Conservation (phyloP, 2,329 filamentous ascomycete species). For the Emmonsiellopsis sp. region DNA sequence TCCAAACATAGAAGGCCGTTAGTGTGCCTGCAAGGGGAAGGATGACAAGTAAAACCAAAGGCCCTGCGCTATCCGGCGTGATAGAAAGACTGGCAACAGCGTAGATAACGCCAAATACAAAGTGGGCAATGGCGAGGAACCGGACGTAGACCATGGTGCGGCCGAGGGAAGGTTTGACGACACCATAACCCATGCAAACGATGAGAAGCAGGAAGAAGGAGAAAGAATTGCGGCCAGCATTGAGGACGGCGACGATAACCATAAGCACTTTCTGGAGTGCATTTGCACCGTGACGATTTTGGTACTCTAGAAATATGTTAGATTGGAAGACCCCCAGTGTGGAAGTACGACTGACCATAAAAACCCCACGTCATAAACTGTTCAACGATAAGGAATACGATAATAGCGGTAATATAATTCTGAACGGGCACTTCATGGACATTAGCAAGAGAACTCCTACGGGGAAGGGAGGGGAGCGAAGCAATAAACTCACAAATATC, state of each 20-base stretch:
- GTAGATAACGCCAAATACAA: conserved; percentile 90
- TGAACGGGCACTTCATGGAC: conserved; percentile 67
- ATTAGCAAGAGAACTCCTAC: conserved; percentile 25
- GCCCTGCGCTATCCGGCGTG: conserved; percentile 80
- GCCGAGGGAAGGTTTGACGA: conserved; percentile 87
- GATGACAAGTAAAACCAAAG: conserved; percentile 85
- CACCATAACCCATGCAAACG: conserved; percentile 98
- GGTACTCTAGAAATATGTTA: conserved; percentile 56
- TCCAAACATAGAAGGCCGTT: conserved; percentile 98
- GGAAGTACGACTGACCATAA: conserved; percentile 54
- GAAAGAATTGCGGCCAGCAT: conserved; percentile 91
- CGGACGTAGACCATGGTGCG: conserved; percentile 92
- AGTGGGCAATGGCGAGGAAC: conserved; percentile 83
- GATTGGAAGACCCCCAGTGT: conserved; percentile 14
- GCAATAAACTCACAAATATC: conserved; percentile 61
- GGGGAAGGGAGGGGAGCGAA: neutral
- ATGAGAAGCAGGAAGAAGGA: conserved; percentile 97
- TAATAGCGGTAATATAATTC: conserved; percentile 96
- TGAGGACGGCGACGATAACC: conserved; percentile 83
- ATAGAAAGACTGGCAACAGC: conserved; percentile 81
- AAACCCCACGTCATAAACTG: conserved; percentile 99
- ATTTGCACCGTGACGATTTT: conserved; percentile 83
- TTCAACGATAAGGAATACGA: conserved; percentile 87
- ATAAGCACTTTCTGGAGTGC: conserved; percentile 75
- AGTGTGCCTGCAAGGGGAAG: conserved; percentile 84